Evolutionary conservation across 2,329 filamentous ascomycete genomes (phyloP), one percentile per base, ranked within the genome.

Genomic region (Neoscytalidium dimidiatum): DNA sequence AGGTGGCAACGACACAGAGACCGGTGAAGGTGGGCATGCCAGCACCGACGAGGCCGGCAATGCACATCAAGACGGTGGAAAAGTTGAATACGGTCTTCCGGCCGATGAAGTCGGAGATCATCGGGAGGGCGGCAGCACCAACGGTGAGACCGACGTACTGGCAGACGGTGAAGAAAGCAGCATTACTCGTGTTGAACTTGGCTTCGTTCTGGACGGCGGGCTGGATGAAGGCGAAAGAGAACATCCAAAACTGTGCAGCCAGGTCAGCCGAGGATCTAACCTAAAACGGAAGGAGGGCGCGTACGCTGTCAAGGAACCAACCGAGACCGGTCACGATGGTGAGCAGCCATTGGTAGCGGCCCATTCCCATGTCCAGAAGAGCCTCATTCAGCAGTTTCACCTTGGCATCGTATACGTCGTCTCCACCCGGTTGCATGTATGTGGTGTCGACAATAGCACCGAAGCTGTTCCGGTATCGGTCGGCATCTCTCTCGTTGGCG

Each of bases 341-440:
- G 28, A 67, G 64, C 13, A 43, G 46, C 64, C 64, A 66, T 48
- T 67, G 66, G 48, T 67, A 68, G n/a, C 35, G n/a, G n/a, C 67
- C 66, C 67, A 67, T 68, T 13, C 67, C 66, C 19, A 68, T 33
- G 43, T 68, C 66, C 19, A 67, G 28, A 7, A 68, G 52, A 11
- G 66, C 67, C 49, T 64, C 57, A 35, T 68, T 68, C 31, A 68
- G 62, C 21, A 67, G 41, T 43, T 66, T 58, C 19, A 61, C 53
- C 61, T 68, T 68, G 53, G 60, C 58, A 21, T 68, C 66, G 33
- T 66, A 68, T 23, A 63, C 63, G 14, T 52, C 56, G 28, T 63
- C 53, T 19, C 51, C 51, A 17, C 65, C 65, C 14, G 65, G 65
- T 21, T 64, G 62, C 43, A 61, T 53, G 31, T 44, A 56, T 19